Evolutionary conservation across 306 rosid species (phyloP), one percentile per base, ranked within the genome.

Genomic region (Vigna unguiculata): DNA sequence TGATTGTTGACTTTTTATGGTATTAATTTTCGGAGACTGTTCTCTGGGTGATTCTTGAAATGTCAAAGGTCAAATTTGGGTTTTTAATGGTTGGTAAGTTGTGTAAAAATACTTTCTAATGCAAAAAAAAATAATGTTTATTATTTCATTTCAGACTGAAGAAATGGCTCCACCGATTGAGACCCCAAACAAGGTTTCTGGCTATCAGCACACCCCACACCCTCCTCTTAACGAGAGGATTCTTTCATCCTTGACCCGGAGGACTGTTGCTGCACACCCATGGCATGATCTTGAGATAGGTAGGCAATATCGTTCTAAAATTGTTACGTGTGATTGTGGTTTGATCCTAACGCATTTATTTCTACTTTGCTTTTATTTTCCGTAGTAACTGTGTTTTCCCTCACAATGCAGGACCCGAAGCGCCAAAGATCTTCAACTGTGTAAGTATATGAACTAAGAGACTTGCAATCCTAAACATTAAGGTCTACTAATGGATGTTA

Each of bases 231-330:
- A 95, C 60, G 98, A 95, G 88, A 95, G 98, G 84, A 95, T 95
- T 48, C 93, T 95, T 69, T 95, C 98, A 16, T 95, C 98, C 65
- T 75, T 95, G 97, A 86, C 97, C 34, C 87, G 98, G 85, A 90
- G 97, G 71, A 90, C 97, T 46, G 92, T 84, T 41, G 98, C 98
- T 82, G 98, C 98, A 14, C 98, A 95, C 82, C 98, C 98, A 13
- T 95, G 98, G 98, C 98, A 95, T 81, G 98, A 95, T 89, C 97
- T 95, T 65, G 98, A 95, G 91, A 95, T 95, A 34, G 98, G 98
- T 90, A 83, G 74, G 74, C 61, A 11, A 43, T 61, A 19, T 74
- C 7, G 15, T 12, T 11, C 48, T 11, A 43, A 43, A 9, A 52
- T 34, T 32, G 69, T 8, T 68, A 58, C n/a, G 10, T 53, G 6